A percentile compares a stretch with the other conserved stretches of the same genome.
Evolutionary conservation across 129 eudicot genomes (phyloP).

Genomic region (Logfia minima): DNA sequence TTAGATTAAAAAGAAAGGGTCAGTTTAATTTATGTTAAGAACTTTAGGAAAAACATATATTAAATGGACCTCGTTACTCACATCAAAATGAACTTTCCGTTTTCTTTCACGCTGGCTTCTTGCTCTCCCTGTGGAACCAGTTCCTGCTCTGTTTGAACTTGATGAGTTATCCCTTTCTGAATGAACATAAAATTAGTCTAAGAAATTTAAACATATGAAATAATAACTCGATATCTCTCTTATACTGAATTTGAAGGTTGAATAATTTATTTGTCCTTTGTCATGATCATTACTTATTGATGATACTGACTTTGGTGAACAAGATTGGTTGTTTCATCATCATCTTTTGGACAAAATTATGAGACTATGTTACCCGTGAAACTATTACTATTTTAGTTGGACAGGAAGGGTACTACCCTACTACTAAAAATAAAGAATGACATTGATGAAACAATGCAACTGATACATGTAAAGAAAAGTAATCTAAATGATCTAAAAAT

Average conservation of each 20-base stretch:
- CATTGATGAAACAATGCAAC: too few relatives aligned
- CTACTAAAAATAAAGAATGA: not conserved
- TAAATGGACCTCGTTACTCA: conserved; percentile 34
- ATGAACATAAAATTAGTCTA: conserved; percentile 18
- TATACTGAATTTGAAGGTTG: not conserved
- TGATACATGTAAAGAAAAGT: not conserved
- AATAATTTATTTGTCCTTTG: conserved; percentile 8
- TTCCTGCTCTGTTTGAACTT: conserved; percentile 40
- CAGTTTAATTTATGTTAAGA: not conserved
- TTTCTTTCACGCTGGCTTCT: conserved; percentile 54
- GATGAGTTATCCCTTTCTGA: conserved; percentile 42
- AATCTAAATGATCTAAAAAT: not conserved
- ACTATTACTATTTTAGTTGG: not conserved
- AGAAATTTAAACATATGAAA: conserved; percentile 5
- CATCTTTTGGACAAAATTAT: not conserved
- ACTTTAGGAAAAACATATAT: not conserved
- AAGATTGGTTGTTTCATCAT: conserved; percentile 3
- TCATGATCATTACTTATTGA: not conserved
- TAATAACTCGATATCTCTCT: not conserved
- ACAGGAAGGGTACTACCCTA: not conserved
- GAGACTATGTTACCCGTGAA: not conserved
- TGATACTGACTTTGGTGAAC: not conserved
- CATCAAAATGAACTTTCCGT: conserved; percentile 59
- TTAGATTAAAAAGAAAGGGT: not conserved
- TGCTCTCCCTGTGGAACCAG: conserved; percentile 28